Conservation (phyloP, 2,329 filamentous ascomycete genomes). For the Domatiomyces catenatus region DNA sequence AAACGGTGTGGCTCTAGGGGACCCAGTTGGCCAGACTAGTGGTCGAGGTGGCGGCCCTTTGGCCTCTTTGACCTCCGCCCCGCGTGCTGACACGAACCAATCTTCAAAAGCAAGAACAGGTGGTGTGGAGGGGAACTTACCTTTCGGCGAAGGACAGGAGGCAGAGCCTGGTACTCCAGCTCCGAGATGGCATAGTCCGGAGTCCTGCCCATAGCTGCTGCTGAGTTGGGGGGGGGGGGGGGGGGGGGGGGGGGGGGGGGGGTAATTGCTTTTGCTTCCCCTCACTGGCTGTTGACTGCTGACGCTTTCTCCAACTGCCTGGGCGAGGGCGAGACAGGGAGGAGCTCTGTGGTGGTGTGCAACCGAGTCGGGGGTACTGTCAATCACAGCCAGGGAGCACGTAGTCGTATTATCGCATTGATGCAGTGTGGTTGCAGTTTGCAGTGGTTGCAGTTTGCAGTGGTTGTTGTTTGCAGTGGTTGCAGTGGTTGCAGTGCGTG, state of each 20-base stretch:
- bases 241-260: not conserved
- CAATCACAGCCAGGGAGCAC: too few relatives aligned
- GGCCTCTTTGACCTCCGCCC: not conserved
- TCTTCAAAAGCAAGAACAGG: constrained; percentile 2
- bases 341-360: too few relatives aligned
- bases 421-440: too few relatives aligned
- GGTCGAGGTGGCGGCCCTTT: not conserved
- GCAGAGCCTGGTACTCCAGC: constrained; percentile 36
- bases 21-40: not conserved
- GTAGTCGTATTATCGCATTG: too few relatives aligned
- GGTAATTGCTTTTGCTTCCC: too few relatives aligned
- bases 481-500: too few relatives aligned
- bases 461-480: too few relatives aligned
- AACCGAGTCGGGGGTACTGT: too few relatives aligned
- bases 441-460: too few relatives aligned
- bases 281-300: too few relatives aligned
- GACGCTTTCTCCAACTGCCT: too few relatives aligned
- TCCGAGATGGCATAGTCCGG: constrained; percentile 1
- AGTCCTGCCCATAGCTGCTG: not conserved
- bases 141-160: constrained; percentile 42
- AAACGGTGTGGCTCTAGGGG: not conserved
- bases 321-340: too few relatives aligned
- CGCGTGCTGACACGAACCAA: not conserved
- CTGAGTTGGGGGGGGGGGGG: not conserved
- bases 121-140: constrained; percentile 27